A percentile compares a stretch with the other conserved stretches of the same genome.
Conservation (phyloP, 352 stramenopile species). For the Thalassiosira gravida region DNA sequence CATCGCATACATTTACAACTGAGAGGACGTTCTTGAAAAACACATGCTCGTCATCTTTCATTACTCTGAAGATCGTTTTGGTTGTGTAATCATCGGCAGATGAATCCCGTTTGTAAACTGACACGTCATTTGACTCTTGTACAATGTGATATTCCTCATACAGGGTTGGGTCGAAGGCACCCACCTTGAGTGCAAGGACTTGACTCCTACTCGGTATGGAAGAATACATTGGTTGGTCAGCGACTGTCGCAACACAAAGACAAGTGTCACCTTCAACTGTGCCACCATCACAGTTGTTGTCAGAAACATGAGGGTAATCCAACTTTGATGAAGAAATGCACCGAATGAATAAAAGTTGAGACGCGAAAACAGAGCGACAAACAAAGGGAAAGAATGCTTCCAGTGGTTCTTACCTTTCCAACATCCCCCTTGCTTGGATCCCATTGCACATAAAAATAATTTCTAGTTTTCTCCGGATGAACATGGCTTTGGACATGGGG, state of each 20-base stretch:
- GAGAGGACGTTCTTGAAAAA: constrained; percentile 68
- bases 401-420: constrained; percentile 14
- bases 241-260: constrained; percentile 41
- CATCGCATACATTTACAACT: constrained; percentile 39
- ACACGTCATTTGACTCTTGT: constrained; percentile 10
- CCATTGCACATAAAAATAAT: constrained; percentile 54
- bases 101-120: constrained; percentile 24
- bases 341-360: not conserved
- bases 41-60: constrained; percentile 21
- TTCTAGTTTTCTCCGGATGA: constrained; percentile 27
- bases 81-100: constrained; percentile 21
- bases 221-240: constrained; percentile 40
- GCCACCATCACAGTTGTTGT: constrained; percentile 52
- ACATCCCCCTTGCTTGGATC: constrained; percentile 29
- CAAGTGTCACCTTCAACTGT: constrained; percentile 34
- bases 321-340: no score
- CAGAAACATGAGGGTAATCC: constrained; percentile 38
- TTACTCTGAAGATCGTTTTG: constrained; percentile 49
- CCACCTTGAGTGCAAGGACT: constrained; percentile 46
- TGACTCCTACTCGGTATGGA: constrained; percentile 29
- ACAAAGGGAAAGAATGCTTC: not conserved
- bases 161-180: constrained; percentile 44
- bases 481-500: constrained; percentile 41
- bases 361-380: not conserved
- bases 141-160: constrained; percentile 30